Evolutionary conservation across 1,284 basidiomycete genomes (phyloP).

Genomic region (Amylostereum areolatum): DNA sequence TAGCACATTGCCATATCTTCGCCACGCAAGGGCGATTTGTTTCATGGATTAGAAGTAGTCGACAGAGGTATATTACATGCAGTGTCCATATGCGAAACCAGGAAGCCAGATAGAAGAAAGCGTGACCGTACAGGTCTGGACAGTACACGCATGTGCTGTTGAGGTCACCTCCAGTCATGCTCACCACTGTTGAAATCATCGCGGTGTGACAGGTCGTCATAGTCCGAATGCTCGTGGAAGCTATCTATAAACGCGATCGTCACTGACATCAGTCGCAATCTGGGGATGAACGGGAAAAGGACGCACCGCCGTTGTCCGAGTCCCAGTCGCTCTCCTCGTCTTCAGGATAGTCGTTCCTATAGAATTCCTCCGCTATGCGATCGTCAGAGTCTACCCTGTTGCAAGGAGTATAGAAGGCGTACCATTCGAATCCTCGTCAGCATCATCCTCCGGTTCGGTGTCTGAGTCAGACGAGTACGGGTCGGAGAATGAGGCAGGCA

Average conservation of each 20-base stretch:
- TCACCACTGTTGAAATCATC: no score
- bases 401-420: conserved; percentile 12
- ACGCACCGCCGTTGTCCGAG: conserved; percentile 35
- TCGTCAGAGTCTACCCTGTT: conserved; percentile 1
- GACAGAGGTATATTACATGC: no score
- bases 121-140: no score
- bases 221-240: not conserved
- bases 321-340: conserved; percentile 52
- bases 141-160: no score
- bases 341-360: conserved; percentile 78
- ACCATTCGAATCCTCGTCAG: conserved; percentile 80
- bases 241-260: not conserved
- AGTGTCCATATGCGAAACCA: no score
- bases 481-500: conserved; percentile 44
- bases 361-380: conserved; percentile 67
- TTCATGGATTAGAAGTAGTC: no score
- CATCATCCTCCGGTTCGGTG: conserved; percentile 65
- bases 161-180: no score
- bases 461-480: conserved; percentile 51
- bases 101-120: no score
- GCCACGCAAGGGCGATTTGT: no score
- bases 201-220: not conserved
- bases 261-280: not conserved
- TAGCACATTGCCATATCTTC: no score
- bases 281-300: not conserved